These are phyloP conservation scores for Cytospora schulzeri DNA, from an alignment of 2,329 filamentous ascomycete species.

Conservation along the genomic window DNA sequence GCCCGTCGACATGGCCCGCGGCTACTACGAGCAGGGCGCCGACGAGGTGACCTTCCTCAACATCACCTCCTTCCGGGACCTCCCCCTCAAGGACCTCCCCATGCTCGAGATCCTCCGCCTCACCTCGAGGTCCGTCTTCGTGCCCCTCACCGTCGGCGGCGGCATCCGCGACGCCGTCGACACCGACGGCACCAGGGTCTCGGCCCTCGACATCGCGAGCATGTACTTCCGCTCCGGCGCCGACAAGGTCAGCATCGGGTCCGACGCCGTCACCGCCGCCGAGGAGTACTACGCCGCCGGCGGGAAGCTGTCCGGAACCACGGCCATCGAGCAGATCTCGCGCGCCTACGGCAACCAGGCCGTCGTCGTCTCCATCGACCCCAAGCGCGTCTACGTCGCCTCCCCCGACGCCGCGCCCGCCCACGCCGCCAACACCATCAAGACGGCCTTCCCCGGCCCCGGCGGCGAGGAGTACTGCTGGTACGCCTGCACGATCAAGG, in stretches of 20 bases:
- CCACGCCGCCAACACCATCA: conserved; percentile 71
- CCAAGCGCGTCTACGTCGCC: conserved; percentile 84
- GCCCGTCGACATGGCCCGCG: conserved; percentile 89
- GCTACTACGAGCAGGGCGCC: conserved; percentile 94
- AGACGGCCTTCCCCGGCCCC: conserved; percentile 70
- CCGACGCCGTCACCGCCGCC: conserved; percentile 88
- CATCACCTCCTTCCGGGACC: conserved; percentile 97
- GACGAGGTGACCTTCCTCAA: conserved; percentile 98
- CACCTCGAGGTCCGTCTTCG: conserved; percentile 90
- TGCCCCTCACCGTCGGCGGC: conserved; percentile 92
- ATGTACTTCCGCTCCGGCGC: conserved; percentile 98
- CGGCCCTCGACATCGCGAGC: conserved; percentile 87
- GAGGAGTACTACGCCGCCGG: conserved; percentile 83
- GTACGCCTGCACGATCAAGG: conserved; percentile 98
- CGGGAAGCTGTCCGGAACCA: conserved; percentile 72
- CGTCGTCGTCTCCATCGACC: conserved; percentile 93
- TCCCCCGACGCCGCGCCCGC: conserved; percentile 59
- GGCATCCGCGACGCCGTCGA: conserved; percentile 94
- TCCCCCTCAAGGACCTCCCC: conserved; percentile 84
- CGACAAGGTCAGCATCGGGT: conserved; percentile 96
- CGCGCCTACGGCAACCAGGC: conserved; percentile 93
- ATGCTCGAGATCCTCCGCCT: conserved; percentile 93
- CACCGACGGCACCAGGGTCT: conserved; percentile 81
- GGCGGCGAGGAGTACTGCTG: conserved; percentile 82
- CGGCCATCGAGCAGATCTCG: conserved; percentile 94